Conservation (phyloP, 2,329 filamentous ascomycete species). For the Trichoderma sp. region DNA sequence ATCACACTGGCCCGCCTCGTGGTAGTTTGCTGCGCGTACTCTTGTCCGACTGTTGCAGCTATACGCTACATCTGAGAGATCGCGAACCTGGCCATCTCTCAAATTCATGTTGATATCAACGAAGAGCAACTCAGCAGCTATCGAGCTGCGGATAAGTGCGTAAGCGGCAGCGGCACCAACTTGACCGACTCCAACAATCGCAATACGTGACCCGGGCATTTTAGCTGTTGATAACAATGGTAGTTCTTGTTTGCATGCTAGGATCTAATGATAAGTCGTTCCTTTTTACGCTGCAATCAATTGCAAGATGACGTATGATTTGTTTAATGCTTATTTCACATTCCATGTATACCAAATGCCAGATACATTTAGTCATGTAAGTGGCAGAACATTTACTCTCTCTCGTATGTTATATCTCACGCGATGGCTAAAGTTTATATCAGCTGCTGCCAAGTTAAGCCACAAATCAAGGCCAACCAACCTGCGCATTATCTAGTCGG, state of each 20-base stretch:
- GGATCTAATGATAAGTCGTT: background rate
- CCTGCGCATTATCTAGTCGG: background rate
- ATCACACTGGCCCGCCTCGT: conserved; percentile 52
- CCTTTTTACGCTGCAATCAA: background rate
- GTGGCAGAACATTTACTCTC: background rate
- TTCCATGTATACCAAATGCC: background rate
- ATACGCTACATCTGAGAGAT: conserved; percentile 51
- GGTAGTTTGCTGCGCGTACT: conserved; percentile 43
- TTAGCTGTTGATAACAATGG: background rate
- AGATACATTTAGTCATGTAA: background rate
- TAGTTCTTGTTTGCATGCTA: background rate
- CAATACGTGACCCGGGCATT: background rate
- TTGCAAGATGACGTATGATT: background rate
- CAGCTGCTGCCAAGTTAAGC: background rate
- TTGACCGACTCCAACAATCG: conserved; percentile 24
- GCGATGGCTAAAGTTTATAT: background rate
- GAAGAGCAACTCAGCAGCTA: conserved; percentile 50
- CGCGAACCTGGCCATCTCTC: conserved; percentile 49
- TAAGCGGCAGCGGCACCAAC: conserved; percentile 51
- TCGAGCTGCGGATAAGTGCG: conserved; percentile 47
- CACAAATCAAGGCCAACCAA: background rate
- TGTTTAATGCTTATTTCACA: background rate
- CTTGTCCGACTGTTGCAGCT: conserved; percentile 40
- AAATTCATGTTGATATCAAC: conserved; percentile 48
- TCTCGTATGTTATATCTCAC: background rate